Evolutionary conservation across 192 early-diverging fungal genomes (phyloP), one percentile per base, ranked within the genome.

Genomic region (Coemansia sp.): DNA sequence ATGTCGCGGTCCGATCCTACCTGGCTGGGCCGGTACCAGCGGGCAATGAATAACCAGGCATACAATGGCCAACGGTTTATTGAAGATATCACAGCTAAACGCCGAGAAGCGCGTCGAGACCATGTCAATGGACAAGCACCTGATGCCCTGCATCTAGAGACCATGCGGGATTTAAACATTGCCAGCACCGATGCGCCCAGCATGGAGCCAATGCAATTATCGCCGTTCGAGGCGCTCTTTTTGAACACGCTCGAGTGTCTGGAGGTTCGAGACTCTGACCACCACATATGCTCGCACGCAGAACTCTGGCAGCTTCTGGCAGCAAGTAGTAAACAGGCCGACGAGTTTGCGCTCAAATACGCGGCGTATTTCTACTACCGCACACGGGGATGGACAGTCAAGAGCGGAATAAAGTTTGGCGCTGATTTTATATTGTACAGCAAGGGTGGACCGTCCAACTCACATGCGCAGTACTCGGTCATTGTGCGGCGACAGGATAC

Each of bases 311-410:
- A 12, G 27, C 25, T 67, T 12, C 41, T 69, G 59, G 37, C 23
- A 2, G 1, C 2, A 14, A 43, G 66, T 17, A 50, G 27, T 35
- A 72, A 80, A n/a, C 11, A 22, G 23, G 51, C 16, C 4, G 29
- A 37, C n/a, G 64, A 72, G 3, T 92, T 93, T 69, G 78, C 77
- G 10, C 67, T 87, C 1, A 71, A 77, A 29, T 94, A 94, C 71
- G 87, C 86, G 1, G 92, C 85, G 0, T 96, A 94, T 71, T 91
- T 90, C 59, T 85, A 93, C 71, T 96, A 91, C 68, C 82, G 91
- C 7, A 86, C 87, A 27, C 82, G 81, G 11, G 91, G 92, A 1
- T 96, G 94, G 94, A 86, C 92, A 8, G 91, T 92, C 3, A 86
- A 86, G 69, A 82, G 85, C 61, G 94, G 94, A 2, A 59, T 91